Evolutionary conservation across 1,284 basidiomycete species (phyloP), one percentile per base, ranked within the genome.

Genomic region (Athelia sp.): DNA sequence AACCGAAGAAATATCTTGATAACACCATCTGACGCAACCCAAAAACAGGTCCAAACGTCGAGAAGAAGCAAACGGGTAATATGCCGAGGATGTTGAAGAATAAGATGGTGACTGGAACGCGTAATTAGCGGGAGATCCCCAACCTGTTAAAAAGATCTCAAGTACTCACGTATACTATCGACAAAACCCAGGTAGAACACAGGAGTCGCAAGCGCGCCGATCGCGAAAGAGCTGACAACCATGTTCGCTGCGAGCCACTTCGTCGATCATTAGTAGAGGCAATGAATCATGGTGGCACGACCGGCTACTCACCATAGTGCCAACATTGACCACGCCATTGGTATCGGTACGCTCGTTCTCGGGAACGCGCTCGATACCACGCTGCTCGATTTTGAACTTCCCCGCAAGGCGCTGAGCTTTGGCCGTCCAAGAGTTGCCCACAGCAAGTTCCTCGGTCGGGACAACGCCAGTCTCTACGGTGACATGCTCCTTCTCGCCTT

Each of bases 1-100:
- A 59, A 18, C 58, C 65, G 49, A 66, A 68, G 23, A 58, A 61
- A 50, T 63, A 69, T 1, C 69, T 56, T 9, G 67, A 62, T n/a
- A 67, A 58, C 15, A 62, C 62, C 65, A 71, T 65, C 48, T 69
- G 67, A 8, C 69, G 58, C 46, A 71, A 56, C 21, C 69, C 69
- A 8, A 66, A 60, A 26, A 60, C 59, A 17, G 63, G 60, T 8
- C 69, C 69, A 54, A 61, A 70, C 19, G 60, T 63, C 9, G 64
- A 61, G 51, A 64, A 69, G 47, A 61, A 58, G 14, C 66, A 63
- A 36, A 67, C 64, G 9, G 65, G 66, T 29, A 69, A 45, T 43
- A 65, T 67, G 10, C 58, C 63, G 36, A 71, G 58, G 31, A 71
- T 46, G 52, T 68, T 68, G 60, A 66, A 67, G 54, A 71, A 69